Base-by-base conservation (phyloP, 2,329 filamentous ascomycete genomes). In the Stagonosporopsis chrysanthemi region DNA sequence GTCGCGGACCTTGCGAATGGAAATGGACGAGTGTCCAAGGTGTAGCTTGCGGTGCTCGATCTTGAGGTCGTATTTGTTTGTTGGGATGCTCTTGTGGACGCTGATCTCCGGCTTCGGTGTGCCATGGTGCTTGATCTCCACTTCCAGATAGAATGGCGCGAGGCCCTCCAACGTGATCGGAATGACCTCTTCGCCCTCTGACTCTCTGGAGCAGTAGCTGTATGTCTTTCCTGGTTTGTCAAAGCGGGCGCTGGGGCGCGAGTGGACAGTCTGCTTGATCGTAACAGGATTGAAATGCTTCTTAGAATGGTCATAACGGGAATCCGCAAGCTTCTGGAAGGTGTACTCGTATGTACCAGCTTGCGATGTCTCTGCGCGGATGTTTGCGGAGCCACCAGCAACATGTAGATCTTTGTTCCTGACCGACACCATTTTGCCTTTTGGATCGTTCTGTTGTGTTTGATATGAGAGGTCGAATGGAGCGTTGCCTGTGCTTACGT, bases 61-160 rank as follows among this genome's bases (percentile, higher is more conserved):
- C 56, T 88, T 87, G 69, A 99, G 88, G 50, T 89, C 86, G 75
- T 93, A 92, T 35, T 83, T 83, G 72, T 88, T 89, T 24, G 86
- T 84, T 55, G 86, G 84, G 68, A 99, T 93, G 62, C 92, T 89
- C 9, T 90, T 86, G 63, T 97, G 88, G 46, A 88, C 87, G 73
- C 96, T 89, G 19, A 90, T 86, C 72, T 98, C 93, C 0, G 92
- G 88, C 61, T 89, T 88, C 9, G 87, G 86, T 24, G 88, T 90
- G 51, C 90, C 89, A 71, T 96, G 90, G 69, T 98, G 94, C 79
- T 93, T 96, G 77, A 99, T 91, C 70, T 94, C 92, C 23, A 98
- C 84, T 74, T 98, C 95, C 4, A 99, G 81, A 44, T 88, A 89
- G 79, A 99, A 99, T 0, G 95, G 95, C 6, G 94, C 87, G 15